A percentile compares a stretch with the other conserved stretches of the same genome.
phyloP scores from a whole-genome alignment of 1,139 yeast species.

The Yamadazyma friedrichii region DNA sequence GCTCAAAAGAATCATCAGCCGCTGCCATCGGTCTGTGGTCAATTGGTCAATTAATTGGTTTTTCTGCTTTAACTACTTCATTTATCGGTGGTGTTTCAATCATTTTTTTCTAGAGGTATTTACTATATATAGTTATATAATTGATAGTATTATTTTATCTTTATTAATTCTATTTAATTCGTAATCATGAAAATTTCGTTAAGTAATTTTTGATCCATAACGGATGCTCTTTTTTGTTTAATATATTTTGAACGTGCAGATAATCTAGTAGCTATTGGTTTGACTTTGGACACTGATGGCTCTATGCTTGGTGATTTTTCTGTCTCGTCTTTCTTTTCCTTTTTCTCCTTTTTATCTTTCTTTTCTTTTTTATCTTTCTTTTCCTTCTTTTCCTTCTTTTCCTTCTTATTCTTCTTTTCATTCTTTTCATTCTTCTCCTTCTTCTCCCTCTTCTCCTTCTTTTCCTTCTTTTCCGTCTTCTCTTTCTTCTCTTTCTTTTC shows the following conservation, averaged over 20 bases:
- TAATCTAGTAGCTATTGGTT: constrained; percentile 55
- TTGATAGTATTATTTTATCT: not conserved
- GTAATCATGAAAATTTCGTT: constrained; percentile 91
- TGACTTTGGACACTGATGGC: constrained; percentile 28
- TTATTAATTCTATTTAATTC: constrained; percentile 21
- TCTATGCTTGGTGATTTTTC: constrained; percentile 13
- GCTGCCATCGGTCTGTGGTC: constrained; percentile 26
- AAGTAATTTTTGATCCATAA: constrained; percentile 82
- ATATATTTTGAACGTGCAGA: constrained; percentile 86
- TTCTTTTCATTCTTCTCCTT: constrained; percentile 23
- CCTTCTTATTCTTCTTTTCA: constrained; percentile 29
- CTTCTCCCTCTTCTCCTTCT: constrained; percentile 23
- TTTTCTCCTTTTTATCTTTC: constrained; percentile 25
- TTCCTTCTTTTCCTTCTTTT: constrained; percentile 20
- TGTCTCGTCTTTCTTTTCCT: constrained; percentile 10
- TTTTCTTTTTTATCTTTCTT: constrained; percentile 27
- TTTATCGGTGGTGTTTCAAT: constrained; percentile 41
- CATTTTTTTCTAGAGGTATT: constrained; percentile 19
- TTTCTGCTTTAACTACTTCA: constrained; percentile 32
- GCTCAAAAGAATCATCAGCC: constrained; percentile 15
- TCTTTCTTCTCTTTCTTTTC: constrained; percentile 22
- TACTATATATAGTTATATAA: not conserved
- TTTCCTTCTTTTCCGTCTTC: constrained; percentile 23
- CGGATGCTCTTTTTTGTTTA: constrained; percentile 85
- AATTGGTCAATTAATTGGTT: constrained; percentile 29